Base-by-base conservation (phyloP, 1,284 basidiomycete species). In the Ceratobasidium sp. region DNA sequence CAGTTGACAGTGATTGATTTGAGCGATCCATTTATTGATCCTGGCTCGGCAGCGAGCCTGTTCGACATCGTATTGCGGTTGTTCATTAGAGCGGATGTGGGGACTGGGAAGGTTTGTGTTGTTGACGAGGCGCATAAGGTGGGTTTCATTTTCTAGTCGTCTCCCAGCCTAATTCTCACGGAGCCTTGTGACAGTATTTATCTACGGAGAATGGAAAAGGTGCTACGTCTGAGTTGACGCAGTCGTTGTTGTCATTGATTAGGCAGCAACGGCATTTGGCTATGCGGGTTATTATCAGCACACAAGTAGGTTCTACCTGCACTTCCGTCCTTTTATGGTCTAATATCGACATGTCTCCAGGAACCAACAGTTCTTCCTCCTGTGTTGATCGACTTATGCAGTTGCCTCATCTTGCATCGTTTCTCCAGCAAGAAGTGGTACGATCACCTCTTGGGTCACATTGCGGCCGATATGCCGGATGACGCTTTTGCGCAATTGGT, bases 121-220 rank as follows among this genome's bases (percentile, higher is more conserved):
- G 88, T 93, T 0, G 91, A 93, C 64, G 92, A 93, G 76, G 91
- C 91, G 0, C 91, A 93, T 78, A 93, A 93, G 80, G 91, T 90
- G 73, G 60, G 84, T 56, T 24, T 60, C 1, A 2, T 11, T 44
- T n/a, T 17, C 8, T 48, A 44, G 0, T n/a, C 24, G 45, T n/a
- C 45, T 64, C 33, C 36, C 11, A 41, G n/a, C 11, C 36, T 41
- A n/a, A 31, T 22, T 56, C 22, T 15, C 9, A 53, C 36, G 11
- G 29, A 59, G 15, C 60, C 69, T 36, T 48, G 6, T 48, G 41
- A 63, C 60, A 92, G 91, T 93, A 93, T 77, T 84, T 93, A 0
- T 87, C 89, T n/a, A 72, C 69, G 19, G 72, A 69, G 24, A 50
- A 15, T 0, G 79, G 82, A 2, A 83, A 83, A 57, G 84, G 84